Base-by-base conservation (phyloP, 441 rosid genomes). In the Pelargonium fulgidum region DNA sequence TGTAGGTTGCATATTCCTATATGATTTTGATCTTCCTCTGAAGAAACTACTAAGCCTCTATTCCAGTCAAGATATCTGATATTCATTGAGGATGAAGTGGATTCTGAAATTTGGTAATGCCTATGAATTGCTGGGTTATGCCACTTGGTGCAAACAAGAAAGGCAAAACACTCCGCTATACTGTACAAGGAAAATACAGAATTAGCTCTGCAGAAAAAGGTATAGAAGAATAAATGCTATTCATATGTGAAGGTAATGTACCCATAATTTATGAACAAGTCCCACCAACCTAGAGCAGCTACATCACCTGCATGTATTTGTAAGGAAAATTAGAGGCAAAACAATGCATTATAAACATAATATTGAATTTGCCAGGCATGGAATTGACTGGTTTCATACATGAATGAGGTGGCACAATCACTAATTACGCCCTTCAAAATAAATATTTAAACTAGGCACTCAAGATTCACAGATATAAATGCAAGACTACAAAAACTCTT, bases 281-380 rank as follows among this genome's bases (percentile, higher is more conserved):
- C 92, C 92, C 92, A 87, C 92, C 89, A 87, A 72, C 88, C 86
- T 68, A 87, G 79, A 7, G 86, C 86, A 36, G 83, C 82, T 64
- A 87, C 85, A 62, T 84, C 89, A 75, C 92, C 92, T 87, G 81
- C 70, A 62, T 13, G 76, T 70, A 16, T 29, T 59, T 45, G n/a
- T 14, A 9, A 52, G 67, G 1, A 4, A 72, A 52, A 71, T 70
- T 14, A 73, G 4, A 22, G 68, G 72, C 47, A 64, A 29, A 5
- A 8, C 4, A 50, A 42, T 22, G 4, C 24, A 67, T 3, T 14
- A 50, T 3, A 12, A 12, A 50, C 58, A 50, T 50, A 50, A 3
- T 0, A 50, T 45, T 45, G 50, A 7, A 8, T 45, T 45, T 11
- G 50, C 50, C 10, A 1, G 10, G 52, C 12, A n/a, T 11, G 2